Base-by-base conservation (phyloP, 306 rosid genomes). In the Ammopiptanthus mongolicus region DNA sequence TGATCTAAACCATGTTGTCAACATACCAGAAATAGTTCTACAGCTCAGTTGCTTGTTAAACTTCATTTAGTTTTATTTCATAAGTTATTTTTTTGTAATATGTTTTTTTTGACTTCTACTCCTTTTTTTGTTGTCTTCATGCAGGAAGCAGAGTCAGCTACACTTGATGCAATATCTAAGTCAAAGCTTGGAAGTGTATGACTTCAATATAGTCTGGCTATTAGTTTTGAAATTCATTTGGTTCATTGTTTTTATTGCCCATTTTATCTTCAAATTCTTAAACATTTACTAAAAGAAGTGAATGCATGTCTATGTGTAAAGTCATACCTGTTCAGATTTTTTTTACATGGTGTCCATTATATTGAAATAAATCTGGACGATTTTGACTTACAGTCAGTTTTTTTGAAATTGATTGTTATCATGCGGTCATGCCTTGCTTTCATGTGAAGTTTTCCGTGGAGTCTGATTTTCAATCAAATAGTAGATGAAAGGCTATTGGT, bases 111-210 rank as follows among this genome's bases (percentile, higher is more conserved):
- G 61, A 74, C 62, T 28, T 72, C 12, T 25, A n/a, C n/a, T 48
- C 13, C 4, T 12, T 42, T 53, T 67, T 68, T 55, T 28, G 6
- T 22, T 0, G 6, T 52, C 25, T 12, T 69, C 44, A 31, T 78
- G 84, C 91, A 95, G 98, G 98, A 95, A 85, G 88, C 91, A 77
- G 98, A 95, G 86, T 77, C 91, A 19, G 97, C 97, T 52, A 91
- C 96, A 57, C 96, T 95, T 61, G 98, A 95, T 85, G 98, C 96
- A 76, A 90, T 86, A 74, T 94, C 98, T 59, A 90, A 88, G 87
- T 91, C 97, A 64, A 95, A 87, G 87, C 75, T 83, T 67, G 97
- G 97, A 85, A 90, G 83, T 79, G 96, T 95, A 90, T 76, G 96
- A 58, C 21, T 73, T 74, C 25, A 28, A 52, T 76, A 69, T 51